A percentile compares a stretch with the other conserved stretches of the same genome.
Evolutionary conservation across 2,329 filamentous ascomycete genomes (phyloP).

Genomic region (Aspergillus arachidicola): DNA sequence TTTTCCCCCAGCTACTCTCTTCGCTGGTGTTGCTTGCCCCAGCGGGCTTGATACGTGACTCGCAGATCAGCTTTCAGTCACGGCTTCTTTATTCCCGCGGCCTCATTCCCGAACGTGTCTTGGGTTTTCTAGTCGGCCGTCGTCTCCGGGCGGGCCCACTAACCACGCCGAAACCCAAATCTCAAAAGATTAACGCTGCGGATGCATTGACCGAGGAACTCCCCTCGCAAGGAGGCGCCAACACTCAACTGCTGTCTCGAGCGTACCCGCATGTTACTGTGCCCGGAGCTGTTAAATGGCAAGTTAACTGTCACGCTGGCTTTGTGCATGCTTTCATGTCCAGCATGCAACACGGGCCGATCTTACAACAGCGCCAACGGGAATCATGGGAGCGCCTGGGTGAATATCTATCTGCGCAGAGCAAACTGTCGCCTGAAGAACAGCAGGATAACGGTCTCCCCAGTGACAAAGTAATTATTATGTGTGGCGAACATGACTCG

Average conservation of each 20-base stretch:
- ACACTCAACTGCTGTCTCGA: slow-evolving; percentile 55
- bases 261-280: slow-evolving; percentile 58
- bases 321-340: slow-evolving; percentile 73
- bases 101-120: slow-evolving; percentile 61
- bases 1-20: slow-evolving; percentile 68
- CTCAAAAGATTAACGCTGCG: slow-evolving; percentile 40
- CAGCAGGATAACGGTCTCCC: slow-evolving; percentile 37
- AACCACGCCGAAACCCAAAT: slow-evolving; percentile 33
- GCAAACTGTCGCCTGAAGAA: slow-evolving; percentile 27
- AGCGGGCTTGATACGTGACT: slow-evolving; percentile 70
- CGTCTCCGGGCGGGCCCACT: slow-evolving; percentile 51
- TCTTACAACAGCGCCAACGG: slow-evolving; percentile 61
- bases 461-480: slow-evolving; percentile 60
- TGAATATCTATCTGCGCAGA: slow-evolving; percentile 49
- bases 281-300: slow-evolving; percentile 68
- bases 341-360: slow-evolving; percentile 69
- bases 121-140: slow-evolving; percentile 54
- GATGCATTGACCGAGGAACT: slow-evolving; percentile 47
- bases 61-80: slow-evolving; percentile 63
- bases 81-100: slow-evolving; percentile 65
- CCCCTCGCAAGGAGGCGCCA: slow-evolving; percentile 33
- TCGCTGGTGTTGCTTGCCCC: slow-evolving; percentile 78
- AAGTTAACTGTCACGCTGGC: slow-evolving; percentile 66
- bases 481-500: slow-evolving; percentile 67
- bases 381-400: slow-evolving; percentile 64